These are phyloP conservation scores for Pseudogymnoascus sp. DNA, from an alignment of 2,329 filamentous ascomycete species.

Conservation along the genomic window DNA sequence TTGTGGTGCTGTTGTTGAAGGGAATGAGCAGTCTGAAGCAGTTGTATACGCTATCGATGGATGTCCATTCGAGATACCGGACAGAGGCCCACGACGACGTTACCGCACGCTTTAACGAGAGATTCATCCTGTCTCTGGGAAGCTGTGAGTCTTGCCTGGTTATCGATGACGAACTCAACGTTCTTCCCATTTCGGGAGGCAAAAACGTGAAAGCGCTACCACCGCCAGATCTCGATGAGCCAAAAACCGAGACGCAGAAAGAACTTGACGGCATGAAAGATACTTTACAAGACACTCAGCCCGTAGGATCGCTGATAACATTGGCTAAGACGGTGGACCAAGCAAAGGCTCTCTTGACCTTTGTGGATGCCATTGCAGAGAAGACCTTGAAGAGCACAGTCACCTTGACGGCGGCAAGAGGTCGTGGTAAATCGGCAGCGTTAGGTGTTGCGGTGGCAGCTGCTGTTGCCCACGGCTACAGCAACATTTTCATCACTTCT, in stretches of 20 bases:
- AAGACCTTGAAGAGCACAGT: conserved; percentile 94
- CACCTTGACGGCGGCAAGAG: conserved; percentile 84
- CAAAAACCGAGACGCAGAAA: conserved; percentile 60
- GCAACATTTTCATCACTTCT: conserved; percentile 98
- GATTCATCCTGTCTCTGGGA: conserved; percentile 91
- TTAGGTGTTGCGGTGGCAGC: conserved; percentile 90
- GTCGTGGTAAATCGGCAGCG: conserved; percentile 93
- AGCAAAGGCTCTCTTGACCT: conserved; percentile 91
- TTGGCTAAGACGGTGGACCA: conserved; percentile 90
- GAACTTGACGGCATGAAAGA: conserved; percentile 86
- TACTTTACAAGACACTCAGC: conserved; percentile 73
- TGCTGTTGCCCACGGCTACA: conserved; percentile 91
- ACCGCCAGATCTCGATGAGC: conserved; percentile 63
- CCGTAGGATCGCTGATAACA: conserved; percentile 73
- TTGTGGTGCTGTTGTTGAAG: conserved; percentile 86
- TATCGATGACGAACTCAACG: conserved; percentile 95
- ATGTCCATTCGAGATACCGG: conserved; percentile 90
- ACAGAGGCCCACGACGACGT: conserved; percentile 96
- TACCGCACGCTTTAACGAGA: conserved; percentile 91
- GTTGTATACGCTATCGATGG: conserved; percentile 94
- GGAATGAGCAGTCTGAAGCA: conserved; percentile 97
- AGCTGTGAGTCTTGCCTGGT: conserved; percentile 91
- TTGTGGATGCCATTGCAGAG: conserved; percentile 91
- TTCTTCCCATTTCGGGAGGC: conserved; percentile 90
- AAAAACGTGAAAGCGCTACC: conserved; percentile 81